Percentiles rank a stretch among this genome's conserved stretches.
Evolutionary conservation across 2,329 filamentous ascomycete species (phyloP).

Genomic region (Gyromitra esculenta): DNA sequence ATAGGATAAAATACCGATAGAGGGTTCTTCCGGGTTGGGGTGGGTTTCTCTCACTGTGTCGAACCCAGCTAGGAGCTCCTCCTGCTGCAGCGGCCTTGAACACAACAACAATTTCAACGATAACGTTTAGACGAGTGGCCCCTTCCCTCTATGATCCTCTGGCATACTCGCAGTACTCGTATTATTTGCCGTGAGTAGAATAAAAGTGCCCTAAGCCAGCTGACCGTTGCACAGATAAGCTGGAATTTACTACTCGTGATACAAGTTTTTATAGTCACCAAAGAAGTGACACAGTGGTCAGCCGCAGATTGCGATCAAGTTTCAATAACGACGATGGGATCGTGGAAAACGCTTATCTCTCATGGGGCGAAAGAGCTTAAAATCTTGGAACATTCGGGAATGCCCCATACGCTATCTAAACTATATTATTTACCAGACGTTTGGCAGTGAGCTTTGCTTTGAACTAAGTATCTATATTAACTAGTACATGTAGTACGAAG

Average conservation of each 20-base stretch:
- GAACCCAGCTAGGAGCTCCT: background rate
- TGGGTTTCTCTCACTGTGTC: background rate
- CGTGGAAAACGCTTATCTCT: background rate
- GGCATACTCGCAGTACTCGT: background rate
- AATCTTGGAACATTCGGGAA: background rate
- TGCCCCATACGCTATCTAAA: background rate
- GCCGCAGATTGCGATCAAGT: background rate
- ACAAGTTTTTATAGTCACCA: background rate
- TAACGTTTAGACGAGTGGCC: background rate
- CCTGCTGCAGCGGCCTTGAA: background rate
- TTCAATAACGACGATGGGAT: background rate
- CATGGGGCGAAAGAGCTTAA: background rate
- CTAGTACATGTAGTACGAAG: background rate
- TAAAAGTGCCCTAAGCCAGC: background rate
- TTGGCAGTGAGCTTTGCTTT: background rate
- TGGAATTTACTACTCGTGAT: background rate
- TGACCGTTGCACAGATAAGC: conserved; percentile 10
- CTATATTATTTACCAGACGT: background rate
- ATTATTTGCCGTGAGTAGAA: background rate
- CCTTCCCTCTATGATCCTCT: background rate
- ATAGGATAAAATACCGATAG: background rate
- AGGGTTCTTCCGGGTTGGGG: background rate
- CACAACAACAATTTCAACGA: background rate
- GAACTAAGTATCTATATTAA: background rate
- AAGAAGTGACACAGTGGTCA: background rate